Base-by-base conservation (phyloP, 495 filamentous ascomycete species). In the Penicillium samsonianum region DNA sequence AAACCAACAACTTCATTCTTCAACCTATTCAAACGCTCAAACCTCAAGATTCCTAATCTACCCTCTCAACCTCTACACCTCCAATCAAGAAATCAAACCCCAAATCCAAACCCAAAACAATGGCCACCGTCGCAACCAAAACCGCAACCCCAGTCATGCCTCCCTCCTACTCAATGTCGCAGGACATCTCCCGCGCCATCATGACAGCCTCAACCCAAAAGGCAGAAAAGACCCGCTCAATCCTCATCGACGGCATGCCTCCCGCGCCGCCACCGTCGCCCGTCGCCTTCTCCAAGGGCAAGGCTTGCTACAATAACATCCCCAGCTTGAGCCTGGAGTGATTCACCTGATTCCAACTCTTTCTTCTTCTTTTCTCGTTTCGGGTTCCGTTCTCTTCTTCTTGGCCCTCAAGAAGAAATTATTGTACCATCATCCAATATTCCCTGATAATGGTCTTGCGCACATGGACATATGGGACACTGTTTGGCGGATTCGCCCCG, bases 221-320 rank as follows among this genome's bases (percentile, higher is more conserved):
- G 25, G 20, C 61, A 31, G 31, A 49, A 7, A 67, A 65, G 57
- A 50, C 45, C 6, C 53, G 47, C 45, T 67, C 73, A 11, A 75
- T 73, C 20, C 62, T 67, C n/a, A 49, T 72, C 45, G 60, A 70
- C 23, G 67, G 67, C 8, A 73, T 78, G 26, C 77, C 80, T 8
- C 76, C 79, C 0, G 66, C 66, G 6, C 80, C 78, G 7, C 79
- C 79, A 17, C 80, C 80, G 5, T 78, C 75, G 3, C 80, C 78
- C 0, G 76, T 80, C 50, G 68, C 70, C 48, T 77, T 73, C 37
- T 64, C 65, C 25, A 56, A 65, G 20, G 57, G 60, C 40, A 64
- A 67, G 23, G 26, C 23, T 11, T 23, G 11, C 17, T 58, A 44
- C 22, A 59, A 62, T 28, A 56, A 69, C n/a, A 62, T 69, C 22